Percentiles rank a stretch among this genome's conserved stretches.
These are phyloP conservation scores for Paspalum notatum DNA, from an alignment of 176 grass and related monocot species.

Conservation along the genomic window DNA sequence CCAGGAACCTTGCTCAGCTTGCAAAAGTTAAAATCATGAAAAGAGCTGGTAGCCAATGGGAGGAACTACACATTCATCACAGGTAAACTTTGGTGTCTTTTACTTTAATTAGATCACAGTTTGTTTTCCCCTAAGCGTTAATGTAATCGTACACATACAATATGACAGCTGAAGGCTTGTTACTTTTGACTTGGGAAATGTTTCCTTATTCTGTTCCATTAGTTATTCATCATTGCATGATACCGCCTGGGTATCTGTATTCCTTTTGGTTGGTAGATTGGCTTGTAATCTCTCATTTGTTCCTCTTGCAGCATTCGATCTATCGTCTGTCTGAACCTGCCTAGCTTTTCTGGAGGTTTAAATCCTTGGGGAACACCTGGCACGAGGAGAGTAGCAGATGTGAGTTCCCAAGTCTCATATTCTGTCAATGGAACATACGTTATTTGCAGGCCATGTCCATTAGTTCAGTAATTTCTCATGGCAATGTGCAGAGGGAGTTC, in stretches of 20 bases:
- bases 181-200: not conserved
- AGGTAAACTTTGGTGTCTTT: conserved; percentile 50
- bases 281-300: not conserved
- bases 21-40: conserved; percentile 93
- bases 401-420: conserved; percentile 25
- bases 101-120: not conserved
- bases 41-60: conserved; percentile 61
- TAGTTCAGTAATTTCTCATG: not conserved
- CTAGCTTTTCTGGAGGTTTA: conserved; percentile 77
- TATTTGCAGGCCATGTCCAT: not conserved
- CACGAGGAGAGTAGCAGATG: conserved; percentile 46
- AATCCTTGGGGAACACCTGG: conserved; percentile 73
- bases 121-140: conserved; percentile 17
- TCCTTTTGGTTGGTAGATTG: conserved; percentile 12
- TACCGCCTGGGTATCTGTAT: not conserved
- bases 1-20: conserved; percentile 92
- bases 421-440: not conserved
- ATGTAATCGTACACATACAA: not conserved
- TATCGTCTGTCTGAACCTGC: conserved; percentile 72
- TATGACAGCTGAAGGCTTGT: not conserved
- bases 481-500: conserved; percentile 58
- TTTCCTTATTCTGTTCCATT: not conserved
- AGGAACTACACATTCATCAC: conserved; percentile 72
- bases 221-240: conserved; percentile 12
- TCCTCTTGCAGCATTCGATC: conserved; percentile 64